Evolutionary conservation across 768 basidiomycete genomes (phyloP), one percentile per base, ranked within the genome.

Genomic region (Lactarius hatsudake): DNA sequence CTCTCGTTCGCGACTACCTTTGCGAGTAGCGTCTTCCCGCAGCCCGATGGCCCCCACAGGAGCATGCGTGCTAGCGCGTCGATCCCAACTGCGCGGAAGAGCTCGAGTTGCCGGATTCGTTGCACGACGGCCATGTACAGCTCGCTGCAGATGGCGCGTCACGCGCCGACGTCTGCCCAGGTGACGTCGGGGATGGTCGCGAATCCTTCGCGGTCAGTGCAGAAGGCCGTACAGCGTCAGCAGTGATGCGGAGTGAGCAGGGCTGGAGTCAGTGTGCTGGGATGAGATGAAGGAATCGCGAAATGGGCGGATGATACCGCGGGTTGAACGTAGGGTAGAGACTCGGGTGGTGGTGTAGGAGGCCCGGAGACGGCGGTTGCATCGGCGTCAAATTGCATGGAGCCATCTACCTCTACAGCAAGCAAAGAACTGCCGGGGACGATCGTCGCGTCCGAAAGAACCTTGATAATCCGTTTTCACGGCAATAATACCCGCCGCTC

Each of bases 1-100:
- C 89, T 92, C 79, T 98, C 96, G 75, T 95, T 98, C 10, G 96
- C 97, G 5, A 98, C 96, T 0, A 96, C 97, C 75, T 98, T 98
- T 0, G 97, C 97, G n/a, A 99, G 80, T 34, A 99, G 74, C 0
- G 97, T 99, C 79, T 98, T 98, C 5, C 97, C 97, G 74, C 96
- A 98, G 12, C 97, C 97, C 0, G 96, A 97, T 30, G 97, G 97
- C 34, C 97, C 97, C 97, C 97, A 99, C 23, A 99, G 78, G 40
- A 99, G 79, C 3, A 98, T 97, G 0, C 97, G 97, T 73, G 94
- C 95, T 0, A 93, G 87, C 0, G 93, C 92, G 34, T 89, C 87
- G 69, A 99, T 94, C 8, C 97, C 97, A 1, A 98, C 91, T 12
- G 84, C 84, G 55, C 79, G 86, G 78, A 99, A 99, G 2, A 98